Percentiles rank a stretch among this genome's conserved stretches.
Conservation (phyloP, 306 rosid genomes). For the Dicorynia guianensis region DNA sequence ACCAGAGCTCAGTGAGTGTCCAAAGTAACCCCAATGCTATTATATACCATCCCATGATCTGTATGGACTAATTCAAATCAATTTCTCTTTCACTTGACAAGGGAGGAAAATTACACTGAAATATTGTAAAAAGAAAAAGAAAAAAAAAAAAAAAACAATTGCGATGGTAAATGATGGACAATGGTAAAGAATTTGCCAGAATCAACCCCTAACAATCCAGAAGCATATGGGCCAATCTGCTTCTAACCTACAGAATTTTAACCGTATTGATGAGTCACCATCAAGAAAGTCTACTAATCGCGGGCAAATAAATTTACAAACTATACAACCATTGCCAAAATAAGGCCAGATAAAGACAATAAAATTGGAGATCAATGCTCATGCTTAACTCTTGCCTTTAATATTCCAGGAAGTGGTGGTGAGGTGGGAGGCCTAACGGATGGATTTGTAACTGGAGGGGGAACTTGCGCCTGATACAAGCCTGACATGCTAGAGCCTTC, state of each 20-base stretch:
- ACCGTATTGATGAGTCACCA: constrained; percentile 45
- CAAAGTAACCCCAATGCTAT: constrained; percentile 22
- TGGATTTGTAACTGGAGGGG: constrained; percentile 56
- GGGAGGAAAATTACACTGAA: constrained; percentile 24
- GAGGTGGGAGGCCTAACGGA: constrained; percentile 78
- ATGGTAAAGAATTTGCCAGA: constrained; percentile 53
- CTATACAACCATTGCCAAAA: constrained; percentile 61
- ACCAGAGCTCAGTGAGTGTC: constrained; percentile 24
- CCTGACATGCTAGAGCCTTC: constrained; percentile 81
- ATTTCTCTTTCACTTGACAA: constrained; percentile 37
- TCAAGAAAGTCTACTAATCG: constrained; percentile 36
- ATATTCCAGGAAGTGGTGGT: constrained; percentile 93
- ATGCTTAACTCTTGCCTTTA: constrained; percentile 91
- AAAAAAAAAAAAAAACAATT: constrained; percentile 35
- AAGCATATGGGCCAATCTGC: constrained; percentile 47
- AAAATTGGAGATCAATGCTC: constrained; percentile 60
- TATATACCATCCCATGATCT: constrained; percentile 34
- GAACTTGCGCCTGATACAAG: constrained; percentile 63
- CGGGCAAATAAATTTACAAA: constrained; percentile 63
- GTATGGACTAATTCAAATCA: constrained; percentile 35
- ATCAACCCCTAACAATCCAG: constrained; percentile 45
- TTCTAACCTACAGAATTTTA: constrained; percentile 49
- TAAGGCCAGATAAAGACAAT: constrained; percentile 38
- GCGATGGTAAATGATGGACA: constrained; percentile 42
- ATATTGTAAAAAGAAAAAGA: constrained; percentile 28